Conservation (phyloP, 345 rosid species). For the rapeseed (Brassica napus) region DNA sequence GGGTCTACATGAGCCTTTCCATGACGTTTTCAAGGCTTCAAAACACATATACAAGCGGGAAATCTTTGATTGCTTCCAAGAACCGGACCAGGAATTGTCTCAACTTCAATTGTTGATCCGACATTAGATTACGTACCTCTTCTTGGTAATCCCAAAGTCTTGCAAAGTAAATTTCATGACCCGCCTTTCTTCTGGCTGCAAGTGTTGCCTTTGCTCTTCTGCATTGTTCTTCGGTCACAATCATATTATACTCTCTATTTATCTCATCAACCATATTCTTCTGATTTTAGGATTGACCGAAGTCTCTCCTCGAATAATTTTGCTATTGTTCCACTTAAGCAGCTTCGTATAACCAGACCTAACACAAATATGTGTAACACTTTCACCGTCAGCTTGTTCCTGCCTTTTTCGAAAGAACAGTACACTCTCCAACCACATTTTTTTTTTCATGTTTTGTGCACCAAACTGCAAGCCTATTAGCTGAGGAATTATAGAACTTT, state of each 20-base stretch:
- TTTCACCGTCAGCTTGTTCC: not conserved
- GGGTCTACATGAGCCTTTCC: not conserved
- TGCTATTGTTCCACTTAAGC: not conserved
- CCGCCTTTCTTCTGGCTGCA: not conserved
- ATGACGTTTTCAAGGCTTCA: not conserved
- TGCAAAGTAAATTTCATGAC: not conserved
- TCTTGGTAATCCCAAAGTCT: not conserved
- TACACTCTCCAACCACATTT: not conserved
- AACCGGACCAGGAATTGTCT: not conserved
- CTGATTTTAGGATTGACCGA: not conserved
- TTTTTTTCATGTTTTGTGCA: not conserved
- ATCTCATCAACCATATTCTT: not conserved
- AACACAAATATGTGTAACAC: not conserved
- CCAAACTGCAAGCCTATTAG: not conserved
- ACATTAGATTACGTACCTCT: not conserved
- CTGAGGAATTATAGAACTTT: not conserved
- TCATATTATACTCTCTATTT: not conserved
- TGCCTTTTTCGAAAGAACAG: not conserved
- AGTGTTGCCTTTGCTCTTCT: not conserved
- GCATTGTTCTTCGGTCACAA: not conserved
- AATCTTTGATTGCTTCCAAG: not conserved
- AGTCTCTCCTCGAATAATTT: not conserved
- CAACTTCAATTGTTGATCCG: not conserved
- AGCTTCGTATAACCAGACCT: not conserved
- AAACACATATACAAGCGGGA: not conserved